Evolutionary conservation across 2,329 filamentous ascomycete genomes (phyloP).

Genomic region (Fusarium sp.): DNA sequence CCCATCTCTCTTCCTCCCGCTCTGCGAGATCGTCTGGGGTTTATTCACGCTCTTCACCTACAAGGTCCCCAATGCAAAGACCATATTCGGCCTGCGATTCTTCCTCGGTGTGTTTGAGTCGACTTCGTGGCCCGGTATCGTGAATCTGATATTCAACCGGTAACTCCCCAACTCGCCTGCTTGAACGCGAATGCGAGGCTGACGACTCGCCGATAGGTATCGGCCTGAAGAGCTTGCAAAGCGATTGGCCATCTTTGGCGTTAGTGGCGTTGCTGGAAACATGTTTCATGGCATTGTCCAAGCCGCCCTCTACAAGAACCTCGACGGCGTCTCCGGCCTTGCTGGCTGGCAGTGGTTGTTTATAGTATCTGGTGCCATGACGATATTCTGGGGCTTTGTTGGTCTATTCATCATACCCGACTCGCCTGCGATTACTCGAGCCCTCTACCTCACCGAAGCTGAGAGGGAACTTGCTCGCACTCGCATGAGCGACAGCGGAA

Average conservation of each 20-base stretch:
- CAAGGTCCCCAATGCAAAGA: conserved; percentile 33
- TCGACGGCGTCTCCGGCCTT: conserved; percentile 33
- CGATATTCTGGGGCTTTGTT: conserved; percentile 38
- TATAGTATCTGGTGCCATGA: conserved; percentile 36
- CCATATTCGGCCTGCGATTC: conserved; percentile 31
- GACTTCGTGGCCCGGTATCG: conserved; percentile 41
- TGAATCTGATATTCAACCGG: conserved; percentile 41
- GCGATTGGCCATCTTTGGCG: conserved; percentile 39
- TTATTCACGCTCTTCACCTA: conserved; percentile 36
- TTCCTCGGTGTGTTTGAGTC: conserved; percentile 42
- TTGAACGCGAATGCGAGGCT: background rate
- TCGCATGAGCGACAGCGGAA: conserved; percentile 35
- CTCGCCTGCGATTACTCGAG: conserved; percentile 36
- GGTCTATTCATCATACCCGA: conserved; percentile 39
- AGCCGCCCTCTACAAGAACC: conserved; percentile 36
- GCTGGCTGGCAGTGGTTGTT: conserved; percentile 44
- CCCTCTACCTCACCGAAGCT: conserved; percentile 19
- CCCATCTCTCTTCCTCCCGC: conserved; percentile 35
- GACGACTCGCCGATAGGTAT: conserved; percentile 17
- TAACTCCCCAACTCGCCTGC: background rate
- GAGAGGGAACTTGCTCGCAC: conserved; percentile 28
- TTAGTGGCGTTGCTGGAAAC: conserved; percentile 41
- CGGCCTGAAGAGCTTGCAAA: conserved; percentile 38
- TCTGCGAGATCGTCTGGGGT: conserved; percentile 41
- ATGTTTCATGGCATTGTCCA: conserved; percentile 43